Evolutionary conservation across 2,329 filamentous ascomycete genomes (phyloP).

Genomic region (Curvularia hawaiiensis): DNA sequence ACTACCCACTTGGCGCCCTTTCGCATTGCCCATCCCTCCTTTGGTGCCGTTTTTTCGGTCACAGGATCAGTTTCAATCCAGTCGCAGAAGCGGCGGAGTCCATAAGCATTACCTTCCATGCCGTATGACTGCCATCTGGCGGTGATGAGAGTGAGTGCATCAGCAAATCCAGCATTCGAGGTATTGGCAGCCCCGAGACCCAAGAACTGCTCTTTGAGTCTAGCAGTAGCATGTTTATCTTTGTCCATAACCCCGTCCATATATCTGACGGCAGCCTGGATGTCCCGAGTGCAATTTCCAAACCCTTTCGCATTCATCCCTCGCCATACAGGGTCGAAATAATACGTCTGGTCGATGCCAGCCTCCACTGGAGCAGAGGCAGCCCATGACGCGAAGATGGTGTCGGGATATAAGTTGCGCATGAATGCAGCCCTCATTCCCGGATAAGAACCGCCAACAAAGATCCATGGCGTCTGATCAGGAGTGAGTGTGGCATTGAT

Average conservation of each 20-base stretch:
- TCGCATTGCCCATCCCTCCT: constrained; percentile 14
- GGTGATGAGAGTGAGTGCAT: constrained; percentile 4
- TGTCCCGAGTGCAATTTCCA: constrained; percentile 57
- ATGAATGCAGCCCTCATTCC: constrained; percentile 49
- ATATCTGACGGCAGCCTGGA: constrained; percentile 55
- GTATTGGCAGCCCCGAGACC: constrained; percentile 54
- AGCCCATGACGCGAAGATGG: constrained; percentile 46
- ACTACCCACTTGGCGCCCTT: constrained; percentile 50
- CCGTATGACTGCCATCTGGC: constrained; percentile 54
- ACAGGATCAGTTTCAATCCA: constrained; percentile 52
- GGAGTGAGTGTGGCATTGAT: constrained; percentile 46
- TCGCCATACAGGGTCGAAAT: constrained; percentile 57
- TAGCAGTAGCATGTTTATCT: constrained; percentile 40
- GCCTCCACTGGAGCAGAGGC: constrained; percentile 53
- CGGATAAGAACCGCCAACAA: constrained; percentile 47
- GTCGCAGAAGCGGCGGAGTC: constrained; percentile 53
- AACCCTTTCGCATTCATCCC: constrained; percentile 51
- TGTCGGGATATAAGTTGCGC: constrained; percentile 47
- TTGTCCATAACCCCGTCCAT: constrained; percentile 54
- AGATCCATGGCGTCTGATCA: constrained; percentile 46
- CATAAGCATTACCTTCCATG: constrained; percentile 38
- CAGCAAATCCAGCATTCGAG: constrained; percentile 55
- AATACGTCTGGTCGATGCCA: constrained; percentile 54
- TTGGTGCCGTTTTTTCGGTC: not conserved
- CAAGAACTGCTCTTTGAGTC: constrained; percentile 56